Evolutionary conservation across 2,329 filamentous ascomycete species (phyloP).

Genomic region (Arthrocladium fulminans): DNA sequence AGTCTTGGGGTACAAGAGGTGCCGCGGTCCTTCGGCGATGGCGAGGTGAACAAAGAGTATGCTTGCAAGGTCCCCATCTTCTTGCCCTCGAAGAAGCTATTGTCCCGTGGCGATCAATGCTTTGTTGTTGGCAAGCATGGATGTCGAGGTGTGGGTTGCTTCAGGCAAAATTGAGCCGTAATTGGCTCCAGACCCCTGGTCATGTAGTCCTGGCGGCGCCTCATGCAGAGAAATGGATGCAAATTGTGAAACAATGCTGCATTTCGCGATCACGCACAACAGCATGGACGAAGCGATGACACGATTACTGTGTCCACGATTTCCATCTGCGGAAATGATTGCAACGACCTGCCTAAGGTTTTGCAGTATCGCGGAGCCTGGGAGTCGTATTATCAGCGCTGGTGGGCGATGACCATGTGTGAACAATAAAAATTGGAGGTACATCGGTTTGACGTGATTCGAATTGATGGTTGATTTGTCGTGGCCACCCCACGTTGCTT

Average conservation of each 20-base stretch:
- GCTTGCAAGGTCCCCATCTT: neutral
- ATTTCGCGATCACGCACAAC: neutral
- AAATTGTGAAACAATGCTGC: conserved; percentile 4
- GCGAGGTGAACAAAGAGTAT: neutral
- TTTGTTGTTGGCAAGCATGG: neutral
- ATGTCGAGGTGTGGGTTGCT: neutral
- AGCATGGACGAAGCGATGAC: neutral
- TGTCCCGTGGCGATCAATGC: too few species aligned
- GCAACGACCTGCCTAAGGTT: too few species aligned
- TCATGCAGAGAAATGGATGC: neutral
- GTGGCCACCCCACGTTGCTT: too few species aligned
- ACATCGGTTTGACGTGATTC: too few species aligned
- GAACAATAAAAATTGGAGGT: too few species aligned
- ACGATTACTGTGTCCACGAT: too few species aligned
- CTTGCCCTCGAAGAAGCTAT: neutral
- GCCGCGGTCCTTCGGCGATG: neutral
- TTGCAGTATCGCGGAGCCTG: too few species aligned
- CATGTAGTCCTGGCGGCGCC: neutral
- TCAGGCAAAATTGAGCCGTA: neutral
- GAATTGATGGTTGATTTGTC: too few species aligned
- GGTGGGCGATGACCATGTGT: too few species aligned
- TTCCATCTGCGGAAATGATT: too few species aligned
- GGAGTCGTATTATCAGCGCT: too few species aligned
- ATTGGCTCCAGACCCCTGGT: neutral
- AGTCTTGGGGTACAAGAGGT: too few species aligned